These are phyloP conservation scores for Apiospora sp. DNA, from an alignment of 2,329 filamentous ascomycete species.

Conservation along the genomic window DNA sequence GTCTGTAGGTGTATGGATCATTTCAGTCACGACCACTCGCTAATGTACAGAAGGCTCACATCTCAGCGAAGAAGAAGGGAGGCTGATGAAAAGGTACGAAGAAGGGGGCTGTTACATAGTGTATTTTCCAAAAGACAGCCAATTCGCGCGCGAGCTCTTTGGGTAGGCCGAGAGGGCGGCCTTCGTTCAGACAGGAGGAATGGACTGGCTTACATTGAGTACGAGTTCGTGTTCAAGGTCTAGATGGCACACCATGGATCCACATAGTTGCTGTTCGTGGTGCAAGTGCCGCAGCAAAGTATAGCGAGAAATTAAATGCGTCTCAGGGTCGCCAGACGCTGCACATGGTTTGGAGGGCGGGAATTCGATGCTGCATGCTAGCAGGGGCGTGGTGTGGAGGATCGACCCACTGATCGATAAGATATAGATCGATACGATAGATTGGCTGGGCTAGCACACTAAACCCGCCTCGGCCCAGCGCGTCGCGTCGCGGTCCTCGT, in stretches of 20 bases:
- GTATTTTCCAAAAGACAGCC: not conserved
- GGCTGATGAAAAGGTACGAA: not conserved
- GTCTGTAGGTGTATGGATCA: not conserved
- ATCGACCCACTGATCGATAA: not conserved
- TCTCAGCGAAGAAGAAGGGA: not conserved
- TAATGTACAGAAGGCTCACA: not conserved
- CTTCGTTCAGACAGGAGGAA: not conserved
- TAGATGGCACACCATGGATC: not conserved
- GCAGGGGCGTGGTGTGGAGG: slow-evolving; percentile 3
- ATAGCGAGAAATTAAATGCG: slow-evolving; percentile 1
- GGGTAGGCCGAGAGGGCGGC: slow-evolving; percentile 47
- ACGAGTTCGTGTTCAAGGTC: not conserved
- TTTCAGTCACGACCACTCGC: not conserved
- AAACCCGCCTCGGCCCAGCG: not conserved
- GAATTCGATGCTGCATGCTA: not conserved
- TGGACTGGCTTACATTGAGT: not conserved
- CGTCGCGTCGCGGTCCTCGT: slow-evolving; percentile 5
- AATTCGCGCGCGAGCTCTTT: slow-evolving; percentile 28
- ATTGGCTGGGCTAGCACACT: not conserved
- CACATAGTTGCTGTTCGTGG: not conserved
- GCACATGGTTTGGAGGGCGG: not conserved
- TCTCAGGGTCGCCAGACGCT: not conserved
- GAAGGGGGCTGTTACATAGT: not conserved
- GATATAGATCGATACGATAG: not conserved
- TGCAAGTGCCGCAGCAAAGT: not conserved